Percentiles rank a stretch among this genome's conserved stretches.
phyloP scores from a whole-genome alignment of 306 rosid species.

The Dalbergia cochinchinensis region DNA sequence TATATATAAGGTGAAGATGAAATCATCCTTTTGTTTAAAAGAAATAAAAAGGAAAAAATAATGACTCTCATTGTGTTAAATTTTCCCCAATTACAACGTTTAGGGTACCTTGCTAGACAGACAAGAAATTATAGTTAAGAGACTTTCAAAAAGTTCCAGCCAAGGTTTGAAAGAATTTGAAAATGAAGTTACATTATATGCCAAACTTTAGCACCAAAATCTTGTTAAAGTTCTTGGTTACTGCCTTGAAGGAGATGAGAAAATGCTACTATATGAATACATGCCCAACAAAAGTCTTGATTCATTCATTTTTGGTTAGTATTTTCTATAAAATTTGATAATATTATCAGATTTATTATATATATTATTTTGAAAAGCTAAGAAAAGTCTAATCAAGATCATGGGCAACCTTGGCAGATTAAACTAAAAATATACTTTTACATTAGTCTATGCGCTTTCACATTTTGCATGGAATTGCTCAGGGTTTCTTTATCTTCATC shows the following conservation, averaged over 20 bases:
- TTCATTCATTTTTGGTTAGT: slow-evolving; percentile 50
- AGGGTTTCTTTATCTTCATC: slow-evolving; percentile 52
- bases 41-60: too few relatives aligned
- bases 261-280: slow-evolving; percentile 44
- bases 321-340: not conserved
- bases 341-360: too few relatives aligned
- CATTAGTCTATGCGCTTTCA: slow-evolving; percentile 42
- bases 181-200: slow-evolving; percentile 54
- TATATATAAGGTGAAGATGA: not conserved
- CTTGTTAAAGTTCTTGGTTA: slow-evolving; percentile 59
- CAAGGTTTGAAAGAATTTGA: slow-evolving; percentile 52
- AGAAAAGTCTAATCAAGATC: too few relatives aligned
- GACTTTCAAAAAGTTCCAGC: slow-evolving; percentile 45
- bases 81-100: not conserved
- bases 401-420: slow-evolving; percentile 16
- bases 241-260: slow-evolving; percentile 48
- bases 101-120: slow-evolving; percentile 56
- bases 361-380: too few relatives aligned
- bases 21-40: not conserved
- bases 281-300: slow-evolving; percentile 55
- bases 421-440: not conserved
- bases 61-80: too few relatives aligned
- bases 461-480: slow-evolving; percentile 47
- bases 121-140: slow-evolving; percentile 55
- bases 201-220: slow-evolving; percentile 59